Evolutionary conservation across 345 rosid species (phyloP), one percentile per base, ranked within the genome.

Genomic region (Psidium friedrichsthalianum): DNA sequence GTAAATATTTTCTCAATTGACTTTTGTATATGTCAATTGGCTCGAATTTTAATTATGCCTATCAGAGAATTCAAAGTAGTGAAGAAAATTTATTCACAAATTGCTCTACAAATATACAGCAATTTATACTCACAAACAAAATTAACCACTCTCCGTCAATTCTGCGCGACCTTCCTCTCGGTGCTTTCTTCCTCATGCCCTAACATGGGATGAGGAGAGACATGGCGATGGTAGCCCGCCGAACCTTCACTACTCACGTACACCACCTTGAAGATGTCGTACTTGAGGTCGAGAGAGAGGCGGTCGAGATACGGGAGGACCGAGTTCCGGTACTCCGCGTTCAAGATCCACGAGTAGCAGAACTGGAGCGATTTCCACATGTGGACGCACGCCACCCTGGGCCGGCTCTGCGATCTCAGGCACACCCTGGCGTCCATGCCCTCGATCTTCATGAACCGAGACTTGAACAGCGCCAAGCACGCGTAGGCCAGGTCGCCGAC

Each of bases 401-500:
- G 90, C 55, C 2, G 36, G 88, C 49, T 85, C 2, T 82, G 89
- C 85, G 89, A 86, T 24, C 84, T 89, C 88, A 92, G 51, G 88
- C 95, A 93, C 16, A 91, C 94, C 14, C 93, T 93, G 1, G 94
- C 82, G 25, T n/a, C 52, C 2, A 92, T 89, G 1, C 95, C 95
- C 54, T 91, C 90, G 90, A 90, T 90, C 86, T 87, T 92, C 56
- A 61, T 18, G 89, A 92, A 92, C 10, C 85, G 82, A 0, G 92
- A 90, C 84, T 84, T 90, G 86, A 93, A 91, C 9, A 91, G 21
- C 2, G 93, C 95, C 27, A 93, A 83, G 84, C 89, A 90, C 2
- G 92, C 91, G 16, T 92, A 87, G 52, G 91, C 87, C 29, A 93
- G 29, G 86, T 91, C 88, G 0, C 83, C 86, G 3, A 88, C 32